Conservation (phyloP, 2,329 filamentous ascomycete species). For the Penicillium sp. region DNA sequence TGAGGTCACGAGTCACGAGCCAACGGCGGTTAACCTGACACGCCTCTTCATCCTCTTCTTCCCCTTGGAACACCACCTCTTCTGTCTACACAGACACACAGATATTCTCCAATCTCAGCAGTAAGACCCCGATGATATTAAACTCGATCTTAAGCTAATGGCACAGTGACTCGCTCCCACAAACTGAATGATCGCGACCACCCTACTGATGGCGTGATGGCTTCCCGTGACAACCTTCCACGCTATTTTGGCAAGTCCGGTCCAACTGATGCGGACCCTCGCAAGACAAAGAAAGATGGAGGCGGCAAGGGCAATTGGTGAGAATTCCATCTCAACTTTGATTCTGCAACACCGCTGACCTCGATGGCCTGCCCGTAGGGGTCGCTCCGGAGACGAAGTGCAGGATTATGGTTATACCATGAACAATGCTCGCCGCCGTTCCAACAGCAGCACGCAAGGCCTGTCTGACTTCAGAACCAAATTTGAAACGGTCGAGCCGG, state of each 20-base stretch:
- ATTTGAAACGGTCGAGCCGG: slow-evolving; percentile 87
- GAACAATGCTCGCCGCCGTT: slow-evolving; percentile 84
- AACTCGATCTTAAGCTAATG: slow-evolving; percentile 10
- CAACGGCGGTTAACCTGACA: slow-evolving; percentile 4
- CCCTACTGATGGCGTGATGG: slow-evolving; percentile 74
- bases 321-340: slow-evolving; percentile 41
- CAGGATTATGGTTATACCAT: slow-evolving; percentile 84
- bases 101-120: slow-evolving; percentile 1
- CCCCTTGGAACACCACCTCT: not conserved
- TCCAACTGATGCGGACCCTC: slow-evolving; percentile 79
- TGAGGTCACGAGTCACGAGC: slow-evolving; percentile 33
- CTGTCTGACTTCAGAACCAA: slow-evolving; percentile 91
- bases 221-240: slow-evolving; percentile 75
- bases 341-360: slow-evolving; percentile 10
- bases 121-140: not conserved
- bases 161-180: slow-evolving; percentile 92
- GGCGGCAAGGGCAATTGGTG: slow-evolving; percentile 94
- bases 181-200: slow-evolving; percentile 95
- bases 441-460: slow-evolving; percentile 82
- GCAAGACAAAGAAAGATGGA: slow-evolving; percentile 96
- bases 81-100: not conserved
- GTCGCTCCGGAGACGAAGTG: slow-evolving; percentile 79
- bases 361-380: slow-evolving; percentile 62
- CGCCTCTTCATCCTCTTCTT: slow-evolving; percentile 1
- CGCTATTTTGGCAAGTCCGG: slow-evolving; percentile 93